Evolutionary conservation across 768 basidiomycete genomes (phyloP).

Genomic region (Podaxis sp.): DNA sequence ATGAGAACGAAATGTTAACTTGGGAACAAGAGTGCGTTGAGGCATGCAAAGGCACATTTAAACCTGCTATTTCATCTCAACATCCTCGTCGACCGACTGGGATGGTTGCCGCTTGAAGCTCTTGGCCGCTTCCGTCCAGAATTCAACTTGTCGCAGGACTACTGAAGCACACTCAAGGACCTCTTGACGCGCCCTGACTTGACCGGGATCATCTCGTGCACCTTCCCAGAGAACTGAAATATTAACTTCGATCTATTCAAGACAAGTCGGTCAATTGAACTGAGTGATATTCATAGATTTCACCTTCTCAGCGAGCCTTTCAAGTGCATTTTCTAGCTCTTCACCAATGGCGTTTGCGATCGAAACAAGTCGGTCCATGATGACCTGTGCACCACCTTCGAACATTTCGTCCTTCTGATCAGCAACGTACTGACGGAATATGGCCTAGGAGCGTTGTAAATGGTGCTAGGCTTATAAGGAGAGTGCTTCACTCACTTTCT

Average conservation of each 20-base stretch:
- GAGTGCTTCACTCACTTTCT: conserved; percentile 43
- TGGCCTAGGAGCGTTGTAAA: conserved; percentile 30
- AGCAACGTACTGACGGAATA: conserved; percentile 47
- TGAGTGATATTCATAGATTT: conserved; percentile 9
- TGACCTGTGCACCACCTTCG: conserved; percentile 47
- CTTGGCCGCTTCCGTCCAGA: conserved; percentile 45
- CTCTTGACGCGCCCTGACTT: conserved; percentile 38
- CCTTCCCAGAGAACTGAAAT: conserved; percentile 63
- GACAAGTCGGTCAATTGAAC: neutral
- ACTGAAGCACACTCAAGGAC: conserved; percentile 36
- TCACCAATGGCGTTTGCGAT: conserved; percentile 52
- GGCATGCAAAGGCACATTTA: neutral
- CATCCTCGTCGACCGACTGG: conserved; percentile 16
- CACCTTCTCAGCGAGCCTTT: conserved; percentile 57
- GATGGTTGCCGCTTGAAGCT: conserved; percentile 22
- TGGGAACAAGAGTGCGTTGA: conserved; percentile 1
- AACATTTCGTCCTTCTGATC: conserved; percentile 51
- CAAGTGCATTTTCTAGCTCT: conserved; percentile 45
- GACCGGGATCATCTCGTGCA: conserved; percentile 45
- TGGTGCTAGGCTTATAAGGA: neutral
- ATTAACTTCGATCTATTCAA: conserved; percentile 35
- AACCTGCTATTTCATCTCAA: conserved; percentile 6
- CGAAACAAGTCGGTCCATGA: conserved; percentile 45
- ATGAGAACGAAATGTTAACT: neutral
- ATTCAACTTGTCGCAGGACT: conserved; percentile 42